These are phyloP conservation scores for Pleurotus tuber-regium DNA, from an alignment of 768 basidiomycete species.

Conservation along the genomic window DNA sequence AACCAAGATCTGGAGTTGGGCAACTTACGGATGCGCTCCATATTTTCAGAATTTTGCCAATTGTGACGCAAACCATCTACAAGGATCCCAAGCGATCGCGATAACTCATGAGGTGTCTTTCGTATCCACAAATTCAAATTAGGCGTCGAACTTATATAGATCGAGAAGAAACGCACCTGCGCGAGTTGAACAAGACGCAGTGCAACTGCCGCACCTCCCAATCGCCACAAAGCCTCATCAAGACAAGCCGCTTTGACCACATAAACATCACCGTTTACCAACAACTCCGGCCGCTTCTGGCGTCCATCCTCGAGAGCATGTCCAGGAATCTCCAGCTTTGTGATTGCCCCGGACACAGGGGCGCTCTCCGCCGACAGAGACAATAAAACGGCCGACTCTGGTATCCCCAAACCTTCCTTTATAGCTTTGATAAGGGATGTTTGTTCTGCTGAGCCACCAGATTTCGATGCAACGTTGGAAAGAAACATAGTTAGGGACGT, in stretches of 20 bases:
- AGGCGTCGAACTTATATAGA: neutral
- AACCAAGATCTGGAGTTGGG: too few species aligned
- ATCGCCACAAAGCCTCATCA: slow-evolving; percentile 75
- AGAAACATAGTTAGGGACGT: slow-evolving; percentile 83
- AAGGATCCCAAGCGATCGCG: slow-evolving; percentile 67
- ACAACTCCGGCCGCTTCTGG: slow-evolving; percentile 19
- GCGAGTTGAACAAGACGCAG: slow-evolving; percentile 77
- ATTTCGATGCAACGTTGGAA: slow-evolving; percentile 38
- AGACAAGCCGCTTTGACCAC: slow-evolving; percentile 60
- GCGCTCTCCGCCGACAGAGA: slow-evolving; percentile 30
- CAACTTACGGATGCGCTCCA: slow-evolving; percentile 79
- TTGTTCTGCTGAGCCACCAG: slow-evolving; percentile 19
- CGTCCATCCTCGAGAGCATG: slow-evolving; percentile 12
- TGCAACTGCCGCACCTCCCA: slow-evolving; percentile 77
- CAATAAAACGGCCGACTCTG: slow-evolving; percentile 39
- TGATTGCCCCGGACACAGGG: neutral
- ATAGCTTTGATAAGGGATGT: slow-evolving; percentile 40
- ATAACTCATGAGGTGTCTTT: slow-evolving; percentile 76
- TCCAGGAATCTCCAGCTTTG: slow-evolving; percentile 4
- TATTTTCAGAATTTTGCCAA: slow-evolving; percentile 95
- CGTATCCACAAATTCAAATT: neutral
- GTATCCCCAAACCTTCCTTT: slow-evolving; percentile 34
- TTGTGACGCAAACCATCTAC: slow-evolving; percentile 76
- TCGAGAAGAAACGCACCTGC: slow-evolving; percentile 40
- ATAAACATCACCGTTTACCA: slow-evolving; percentile 51